phyloP scores from a whole-genome alignment of 2,329 filamentous ascomycete species.

The Neonectria coccinea region DNA sequence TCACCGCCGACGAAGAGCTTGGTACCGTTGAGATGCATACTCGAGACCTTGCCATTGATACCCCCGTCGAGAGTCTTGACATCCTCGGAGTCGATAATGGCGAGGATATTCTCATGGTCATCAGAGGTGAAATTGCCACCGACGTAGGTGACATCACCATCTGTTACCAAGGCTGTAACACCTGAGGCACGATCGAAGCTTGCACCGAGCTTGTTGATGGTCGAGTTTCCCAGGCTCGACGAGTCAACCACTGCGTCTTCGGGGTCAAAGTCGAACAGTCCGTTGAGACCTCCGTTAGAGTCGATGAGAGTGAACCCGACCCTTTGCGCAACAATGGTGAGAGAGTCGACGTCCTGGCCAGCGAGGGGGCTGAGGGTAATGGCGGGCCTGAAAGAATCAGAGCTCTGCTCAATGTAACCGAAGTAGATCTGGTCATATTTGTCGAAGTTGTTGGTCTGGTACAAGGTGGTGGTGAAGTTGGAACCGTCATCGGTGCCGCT shows the following conservation, averaged over 20 bases:
- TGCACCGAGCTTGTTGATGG: slow-evolving; percentile 80
- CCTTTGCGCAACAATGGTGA: slow-evolving; percentile 90
- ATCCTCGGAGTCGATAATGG: slow-evolving; percentile 73
- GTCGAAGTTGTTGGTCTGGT: slow-evolving; percentile 94
- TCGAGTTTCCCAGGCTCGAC: slow-evolving; percentile 75
- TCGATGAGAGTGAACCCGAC: slow-evolving; percentile 81
- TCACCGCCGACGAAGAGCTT: slow-evolving; percentile 84
- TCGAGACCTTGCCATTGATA: slow-evolving; percentile 81
- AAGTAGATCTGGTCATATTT: slow-evolving; percentile 96
- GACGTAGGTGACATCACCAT: slow-evolving; percentile 76
- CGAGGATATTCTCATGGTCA: slow-evolving; percentile 80
- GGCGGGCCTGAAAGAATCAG: slow-evolving; percentile 78
- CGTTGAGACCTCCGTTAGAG: slow-evolving; percentile 85
- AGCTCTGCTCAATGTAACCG: slow-evolving; percentile 83
- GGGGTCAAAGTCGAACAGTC: slow-evolving; percentile 89
- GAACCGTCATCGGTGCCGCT: slow-evolving; percentile 56
- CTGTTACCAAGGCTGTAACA: slow-evolving; percentile 75
- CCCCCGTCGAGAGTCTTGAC: slow-evolving; percentile 75
- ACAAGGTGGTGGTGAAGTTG: slow-evolving; percentile 73
- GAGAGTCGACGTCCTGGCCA: slow-evolving; percentile 69
- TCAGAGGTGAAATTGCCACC: slow-evolving; percentile 85
- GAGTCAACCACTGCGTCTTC: slow-evolving; percentile 62
- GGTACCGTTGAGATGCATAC: slow-evolving; percentile 75
- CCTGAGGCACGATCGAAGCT: slow-evolving; percentile 75
- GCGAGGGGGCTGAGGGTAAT: slow-evolving; percentile 80